A percentile compares a stretch with the other conserved stretches of the same genome.
Evolutionary conservation across 257 asterid genomes (phyloP).

Genomic region (Lithospermum erythrorhizon): DNA sequence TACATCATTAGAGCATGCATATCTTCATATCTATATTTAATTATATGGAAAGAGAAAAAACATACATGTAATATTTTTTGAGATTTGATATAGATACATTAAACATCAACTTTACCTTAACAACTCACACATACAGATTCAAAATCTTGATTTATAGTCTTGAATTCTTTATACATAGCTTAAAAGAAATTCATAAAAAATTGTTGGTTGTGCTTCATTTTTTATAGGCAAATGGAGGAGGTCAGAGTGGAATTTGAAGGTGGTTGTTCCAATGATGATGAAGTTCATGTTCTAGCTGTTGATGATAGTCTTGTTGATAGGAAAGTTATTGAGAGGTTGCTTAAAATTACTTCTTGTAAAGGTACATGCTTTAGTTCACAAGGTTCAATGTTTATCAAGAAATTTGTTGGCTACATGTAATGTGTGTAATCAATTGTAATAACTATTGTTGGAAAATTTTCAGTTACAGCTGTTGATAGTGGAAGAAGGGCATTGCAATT

Average conservation of each 20-base stretch:
- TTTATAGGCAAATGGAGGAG: too few relatives aligned
- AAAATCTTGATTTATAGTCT: too few relatives aligned
- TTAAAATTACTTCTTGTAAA: slow-evolving; percentile 31
- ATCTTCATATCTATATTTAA: neutral
- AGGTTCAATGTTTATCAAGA: neutral
- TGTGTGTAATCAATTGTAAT: too few relatives aligned
- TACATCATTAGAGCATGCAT: slow-evolving; percentile 10
- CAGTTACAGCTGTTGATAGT: slow-evolving; percentile 91
- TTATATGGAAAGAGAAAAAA: slow-evolving; percentile 1
- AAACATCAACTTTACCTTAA: neutral
- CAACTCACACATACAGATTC: neutral
- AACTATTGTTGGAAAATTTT: slow-evolving; percentile 7
- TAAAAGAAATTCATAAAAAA: too few relatives aligned
- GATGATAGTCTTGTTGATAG: slow-evolving; percentile 32
- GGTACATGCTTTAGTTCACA: slow-evolving; percentile 9
- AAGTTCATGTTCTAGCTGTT: slow-evolving; percentile 33
- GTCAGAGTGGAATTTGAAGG: neutral
- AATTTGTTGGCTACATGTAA: too few relatives aligned
- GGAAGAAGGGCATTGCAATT: slow-evolving; percentile 80
- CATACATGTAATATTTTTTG: neutral
- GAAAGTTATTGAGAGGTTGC: slow-evolving; percentile 29
- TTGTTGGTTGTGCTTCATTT: too few relatives aligned
- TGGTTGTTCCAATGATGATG: slow-evolving; percentile 16
- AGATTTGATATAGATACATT: slow-evolving; percentile 3
- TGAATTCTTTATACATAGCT: too few relatives aligned